A percentile compares a stretch with the other conserved stretches of the same genome.
These are phyloP conservation scores for Sugiyamaella smithiae DNA, from an alignment of 805 yeast species.

Conservation along the genomic window DNA sequence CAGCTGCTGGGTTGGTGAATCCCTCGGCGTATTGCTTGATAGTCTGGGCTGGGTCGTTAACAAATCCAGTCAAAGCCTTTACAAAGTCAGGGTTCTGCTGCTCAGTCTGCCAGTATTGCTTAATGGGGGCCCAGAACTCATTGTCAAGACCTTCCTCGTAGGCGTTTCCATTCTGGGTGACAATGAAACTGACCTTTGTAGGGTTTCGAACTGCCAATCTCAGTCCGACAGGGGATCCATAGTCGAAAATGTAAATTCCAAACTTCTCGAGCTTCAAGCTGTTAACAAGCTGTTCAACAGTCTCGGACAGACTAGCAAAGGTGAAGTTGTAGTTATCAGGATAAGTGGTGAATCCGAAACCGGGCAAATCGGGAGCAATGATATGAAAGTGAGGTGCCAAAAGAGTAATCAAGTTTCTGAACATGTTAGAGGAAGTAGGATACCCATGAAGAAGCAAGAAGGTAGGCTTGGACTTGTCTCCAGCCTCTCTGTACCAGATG, in stretches of 20 bases:
- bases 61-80: conserved; percentile 14
- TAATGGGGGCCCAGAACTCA: conserved; percentile 40
- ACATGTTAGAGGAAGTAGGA: conserved; percentile 45
- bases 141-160: conserved; percentile 42
- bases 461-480: conserved; percentile 36
- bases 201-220: conserved; percentile 40
- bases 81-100: conserved; percentile 14
- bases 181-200: conserved; percentile 20
- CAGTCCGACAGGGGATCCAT: conserved; percentile 45
- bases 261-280: conserved; percentile 20
- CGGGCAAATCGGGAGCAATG: conserved; percentile 47
- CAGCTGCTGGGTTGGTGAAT: conserved; percentile 24
- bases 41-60: conserved; percentile 19
- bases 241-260: conserved; percentile 41
- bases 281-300: conserved; percentile 35
- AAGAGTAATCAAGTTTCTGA: conserved; percentile 38
- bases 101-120: conserved; percentile 34
- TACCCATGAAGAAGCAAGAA: conserved; percentile 45
- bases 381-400: conserved; percentile 38
- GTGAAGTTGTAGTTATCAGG: conserved; percentile 32
- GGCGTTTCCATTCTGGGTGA: conserved; percentile 46
- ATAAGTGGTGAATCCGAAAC: conserved; percentile 40
- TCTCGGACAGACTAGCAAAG: conserved; percentile 36
- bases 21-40: conserved; percentile 37
- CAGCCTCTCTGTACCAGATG: conserved; percentile 42